phyloP scores from a whole-genome alignment of 164 flowering plant genomes.

The Chimonanthus praecox region DNA sequence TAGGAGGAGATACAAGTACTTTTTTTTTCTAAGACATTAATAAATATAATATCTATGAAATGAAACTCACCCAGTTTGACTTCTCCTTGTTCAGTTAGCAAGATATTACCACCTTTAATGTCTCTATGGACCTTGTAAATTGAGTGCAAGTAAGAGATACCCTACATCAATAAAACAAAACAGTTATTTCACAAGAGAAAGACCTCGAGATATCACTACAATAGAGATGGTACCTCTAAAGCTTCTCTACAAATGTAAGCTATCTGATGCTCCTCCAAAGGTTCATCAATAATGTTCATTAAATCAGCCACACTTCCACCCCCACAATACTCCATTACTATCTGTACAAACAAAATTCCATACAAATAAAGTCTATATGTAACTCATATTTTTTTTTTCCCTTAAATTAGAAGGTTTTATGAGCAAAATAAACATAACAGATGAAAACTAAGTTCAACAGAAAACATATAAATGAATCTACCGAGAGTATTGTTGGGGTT shows the following conservation, averaged over 20 bases:
- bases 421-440: too few species aligned
- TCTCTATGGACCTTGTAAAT: slow-evolving; percentile 99
- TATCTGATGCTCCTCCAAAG: slow-evolving; percentile 91
- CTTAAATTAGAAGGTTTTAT: too few species aligned
- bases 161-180: slow-evolving; percentile 44
- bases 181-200: slow-evolving; percentile 1
- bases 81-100: slow-evolving; percentile 98
- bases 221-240: slow-evolving; percentile 58
- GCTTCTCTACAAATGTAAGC: slow-evolving; percentile 97
- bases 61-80: slow-evolving; percentile 85
- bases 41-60: not conserved
- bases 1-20: too few species aligned
- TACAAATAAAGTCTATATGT: not conserved
- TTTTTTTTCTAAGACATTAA: too few species aligned
- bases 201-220: not conserved
- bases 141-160: slow-evolving; percentile 91
- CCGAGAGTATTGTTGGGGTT: too few species aligned
- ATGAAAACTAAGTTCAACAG: too few species aligned
- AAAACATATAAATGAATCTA: too few species aligned
- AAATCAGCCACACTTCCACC: slow-evolving; percentile 99
- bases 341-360: slow-evolving; percentile 37
- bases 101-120: slow-evolving; percentile 95
- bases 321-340: slow-evolving; percentile 99
- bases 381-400: too few species aligned
- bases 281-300: slow-evolving; percentile 80